Conservation (phyloP, 73 alveolate genomes). For the Stentor roeselii region DNA sequence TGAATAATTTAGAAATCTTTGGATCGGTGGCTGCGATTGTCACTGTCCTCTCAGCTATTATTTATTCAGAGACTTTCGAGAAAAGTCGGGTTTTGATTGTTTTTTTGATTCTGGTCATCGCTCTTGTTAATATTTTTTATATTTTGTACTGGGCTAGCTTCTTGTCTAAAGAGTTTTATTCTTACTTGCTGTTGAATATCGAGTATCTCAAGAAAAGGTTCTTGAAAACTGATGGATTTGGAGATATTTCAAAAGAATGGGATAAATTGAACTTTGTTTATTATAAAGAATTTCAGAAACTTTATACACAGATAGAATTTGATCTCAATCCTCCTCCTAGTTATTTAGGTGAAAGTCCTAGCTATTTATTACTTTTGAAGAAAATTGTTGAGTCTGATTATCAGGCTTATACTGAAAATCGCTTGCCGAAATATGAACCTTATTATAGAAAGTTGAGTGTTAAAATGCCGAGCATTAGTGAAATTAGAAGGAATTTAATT, state of each 20-base stretch:
- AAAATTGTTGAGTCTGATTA: not conserved
- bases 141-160: not conserved
- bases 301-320: not conserved
- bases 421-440: too few relatives aligned
- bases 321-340: not conserved
- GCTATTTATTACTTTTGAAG: not conserved
- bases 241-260: not conserved
- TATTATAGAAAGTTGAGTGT: too few relatives aligned
- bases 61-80: not conserved
- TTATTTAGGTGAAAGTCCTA: not conserved
- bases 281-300: not conserved
- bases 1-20: not conserved
- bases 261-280: not conserved
- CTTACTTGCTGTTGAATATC: not conserved
- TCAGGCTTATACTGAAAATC: not conserved
- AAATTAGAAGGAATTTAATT: too few relatives aligned
- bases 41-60: not conserved
- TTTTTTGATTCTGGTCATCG: not conserved
- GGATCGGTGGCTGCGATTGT: not conserved
- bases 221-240: not conserved
- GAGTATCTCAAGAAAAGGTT: not conserved
- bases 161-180: not conserved
- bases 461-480: too few relatives aligned
- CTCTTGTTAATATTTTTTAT: not conserved
- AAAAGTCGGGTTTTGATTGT: too few relatives aligned